Percentiles rank a stretch among this genome's conserved stretches.
phyloP scores from a whole-genome alignment of 805 yeast species.

The Candida qinlingensis region DNA sequence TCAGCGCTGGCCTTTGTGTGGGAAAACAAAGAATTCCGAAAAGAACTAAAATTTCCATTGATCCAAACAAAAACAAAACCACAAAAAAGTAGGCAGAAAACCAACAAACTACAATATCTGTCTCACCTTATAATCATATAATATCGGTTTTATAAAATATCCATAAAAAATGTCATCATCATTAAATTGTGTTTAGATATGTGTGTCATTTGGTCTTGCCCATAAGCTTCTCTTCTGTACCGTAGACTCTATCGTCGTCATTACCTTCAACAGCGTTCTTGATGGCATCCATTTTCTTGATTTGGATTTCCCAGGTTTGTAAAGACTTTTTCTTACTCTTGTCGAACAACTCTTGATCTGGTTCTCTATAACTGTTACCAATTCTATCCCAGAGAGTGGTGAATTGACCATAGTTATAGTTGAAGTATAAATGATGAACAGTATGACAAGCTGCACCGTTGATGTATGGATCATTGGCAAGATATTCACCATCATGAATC shows the following conservation, averaged over 20 bases:
- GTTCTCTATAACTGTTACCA: conserved; percentile 89
- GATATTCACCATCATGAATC: conserved; percentile 97
- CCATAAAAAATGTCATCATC: not conserved
- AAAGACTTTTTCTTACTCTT: conserved; percentile 50
- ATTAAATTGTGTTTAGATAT: not conserved
- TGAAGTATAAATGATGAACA: conserved; percentile 92
- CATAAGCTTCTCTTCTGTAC: conserved; percentile 34
- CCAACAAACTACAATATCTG: too few species aligned
- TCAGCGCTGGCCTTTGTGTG: not conserved
- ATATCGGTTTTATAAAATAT: too few species aligned
- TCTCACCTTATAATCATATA: too few species aligned
- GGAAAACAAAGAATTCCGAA: not conserved
- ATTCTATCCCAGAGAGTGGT: conserved; percentile 97
- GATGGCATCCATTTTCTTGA: conserved; percentile 69
- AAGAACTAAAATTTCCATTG: too few species aligned
- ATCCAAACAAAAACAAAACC: not conserved
- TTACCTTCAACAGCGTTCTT: conserved; percentile 78
- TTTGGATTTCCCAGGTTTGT: conserved; percentile 65
- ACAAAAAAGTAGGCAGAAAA: not conserved
- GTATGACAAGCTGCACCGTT: conserved; percentile 99
- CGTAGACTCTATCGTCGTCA: conserved; percentile 70
- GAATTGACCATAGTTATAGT: conserved; percentile 97
- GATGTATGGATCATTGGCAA: conserved; percentile 88
- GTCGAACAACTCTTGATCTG: conserved; percentile 82
- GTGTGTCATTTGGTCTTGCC: conserved; percentile 1